These are phyloP conservation scores for Thielaviopsis ethacetica DNA, from an alignment of 2,329 filamentous ascomycete species.

Conservation along the genomic window DNA sequence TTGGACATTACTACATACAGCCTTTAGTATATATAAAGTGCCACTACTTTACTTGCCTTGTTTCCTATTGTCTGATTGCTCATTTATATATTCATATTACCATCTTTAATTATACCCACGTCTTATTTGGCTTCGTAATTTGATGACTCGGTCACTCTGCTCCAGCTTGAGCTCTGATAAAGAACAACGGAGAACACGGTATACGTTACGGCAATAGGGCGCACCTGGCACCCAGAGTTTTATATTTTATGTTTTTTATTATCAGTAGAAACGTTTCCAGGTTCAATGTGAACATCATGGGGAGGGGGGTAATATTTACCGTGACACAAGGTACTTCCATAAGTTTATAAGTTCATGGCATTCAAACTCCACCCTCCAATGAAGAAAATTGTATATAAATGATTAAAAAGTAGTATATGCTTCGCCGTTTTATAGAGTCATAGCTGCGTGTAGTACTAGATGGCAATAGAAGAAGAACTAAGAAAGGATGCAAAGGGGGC, in stretches of 20 bases:
- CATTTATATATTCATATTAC: background rate
- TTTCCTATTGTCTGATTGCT: background rate
- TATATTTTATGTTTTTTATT: too few relatives aligned
- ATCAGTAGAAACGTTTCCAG: too few relatives aligned
- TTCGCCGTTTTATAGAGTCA: background rate
- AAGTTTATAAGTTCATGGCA: slow-evolving; percentile 1
- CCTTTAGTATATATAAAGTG: too few relatives aligned
- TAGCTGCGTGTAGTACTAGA: background rate
- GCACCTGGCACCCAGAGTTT: too few relatives aligned
- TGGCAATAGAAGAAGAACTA: background rate
- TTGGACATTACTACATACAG: too few relatives aligned
- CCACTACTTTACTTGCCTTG: background rate
- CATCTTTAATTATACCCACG: too few relatives aligned
- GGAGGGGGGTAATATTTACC: too few relatives aligned
- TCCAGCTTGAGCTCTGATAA: too few relatives aligned
- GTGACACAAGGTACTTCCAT: background rate
- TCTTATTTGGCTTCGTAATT: too few relatives aligned
- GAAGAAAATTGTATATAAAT: background rate
- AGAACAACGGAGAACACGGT: too few relatives aligned
- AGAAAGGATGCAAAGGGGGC: background rate
- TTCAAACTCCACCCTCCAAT: background rate
- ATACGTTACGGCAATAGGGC: too few relatives aligned
- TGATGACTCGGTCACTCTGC: background rate
- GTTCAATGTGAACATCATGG: too few relatives aligned
- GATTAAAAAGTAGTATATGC: background rate